phyloP scores from a whole-genome alignment of 441 rosid genomes.

The Biscutella laevigata region DNA sequence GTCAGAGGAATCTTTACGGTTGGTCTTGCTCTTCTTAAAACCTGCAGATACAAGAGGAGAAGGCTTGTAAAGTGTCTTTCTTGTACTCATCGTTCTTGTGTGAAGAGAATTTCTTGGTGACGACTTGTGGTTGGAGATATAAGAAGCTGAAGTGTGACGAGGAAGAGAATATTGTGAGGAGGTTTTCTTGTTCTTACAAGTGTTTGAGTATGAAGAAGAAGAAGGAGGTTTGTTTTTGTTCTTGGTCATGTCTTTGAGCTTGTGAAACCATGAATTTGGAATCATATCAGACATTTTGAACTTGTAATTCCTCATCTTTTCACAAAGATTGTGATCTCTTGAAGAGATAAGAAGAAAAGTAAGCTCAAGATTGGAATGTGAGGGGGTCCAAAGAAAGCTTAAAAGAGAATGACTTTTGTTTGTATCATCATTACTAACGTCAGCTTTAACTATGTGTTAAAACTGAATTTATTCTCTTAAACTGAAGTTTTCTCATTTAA shows the following conservation, averaged over 20 bases:
- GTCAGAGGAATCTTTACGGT: slow-evolving; percentile 27
- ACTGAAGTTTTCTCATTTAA: too few species aligned
- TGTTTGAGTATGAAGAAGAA: slow-evolving; percentile 19
- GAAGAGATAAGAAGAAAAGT: slow-evolving; percentile 9
- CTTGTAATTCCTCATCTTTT: slow-evolving; percentile 44
- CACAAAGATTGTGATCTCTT: slow-evolving; percentile 9
- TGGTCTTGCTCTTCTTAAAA: slow-evolving; percentile 19
- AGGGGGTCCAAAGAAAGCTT: slow-evolving; percentile 11
- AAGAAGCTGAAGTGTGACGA: slow-evolving; percentile 32
- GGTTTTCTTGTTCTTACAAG: slow-evolving; percentile 11
- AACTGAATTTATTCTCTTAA: too few species aligned
- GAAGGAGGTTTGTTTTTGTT: slow-evolving; percentile 12
- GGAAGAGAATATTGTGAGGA: slow-evolving; percentile 22
- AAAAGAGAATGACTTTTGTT: slow-evolving; percentile 15
- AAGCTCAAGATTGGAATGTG: slow-evolving; percentile 8
- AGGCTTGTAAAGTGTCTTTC: slow-evolving; percentile 56
- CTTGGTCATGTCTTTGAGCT: slow-evolving; percentile 49
- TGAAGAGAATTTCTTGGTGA: slow-evolving; percentile 36
- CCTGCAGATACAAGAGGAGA: slow-evolving; percentile 20
- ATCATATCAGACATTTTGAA: slow-evolving; percentile 60
- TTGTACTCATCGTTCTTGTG: slow-evolving; percentile 28
- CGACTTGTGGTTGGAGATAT: slow-evolving; percentile 26
- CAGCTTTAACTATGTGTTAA: slow-evolving; percentile 23
- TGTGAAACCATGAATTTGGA: slow-evolving; percentile 58
- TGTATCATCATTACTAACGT: slow-evolving; percentile 16